Conservation (phyloP, 805 yeast species). For the Candida palmyrensis region DNA sequence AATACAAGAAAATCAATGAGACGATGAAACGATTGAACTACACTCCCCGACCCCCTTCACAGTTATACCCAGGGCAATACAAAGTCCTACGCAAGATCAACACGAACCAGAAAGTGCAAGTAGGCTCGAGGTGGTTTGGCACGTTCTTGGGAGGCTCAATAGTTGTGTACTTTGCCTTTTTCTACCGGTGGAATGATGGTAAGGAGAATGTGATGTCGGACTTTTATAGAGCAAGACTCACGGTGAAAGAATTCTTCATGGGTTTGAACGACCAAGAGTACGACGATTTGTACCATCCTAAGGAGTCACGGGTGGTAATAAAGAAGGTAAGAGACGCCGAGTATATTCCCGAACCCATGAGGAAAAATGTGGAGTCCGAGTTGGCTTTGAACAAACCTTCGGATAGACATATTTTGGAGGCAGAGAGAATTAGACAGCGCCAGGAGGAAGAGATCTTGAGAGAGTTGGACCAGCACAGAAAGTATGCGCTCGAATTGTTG, state of each 20-base stretch:
- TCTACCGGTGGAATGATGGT: slow-evolving; percentile 83
- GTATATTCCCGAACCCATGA: slow-evolving; percentile 36
- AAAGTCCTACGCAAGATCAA: slow-evolving; percentile 61
- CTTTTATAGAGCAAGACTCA: slow-evolving; percentile 58
- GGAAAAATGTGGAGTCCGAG: slow-evolving; percentile 41
- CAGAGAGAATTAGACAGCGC: slow-evolving; percentile 63
- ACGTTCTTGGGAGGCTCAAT: slow-evolving; percentile 45
- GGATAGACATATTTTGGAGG: slow-evolving; percentile 67
- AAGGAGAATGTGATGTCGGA: slow-evolving; percentile 69
- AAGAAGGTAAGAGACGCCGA: slow-evolving; percentile 41
- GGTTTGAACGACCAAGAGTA: slow-evolving; percentile 58
- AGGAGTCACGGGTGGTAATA: slow-evolving; percentile 32
- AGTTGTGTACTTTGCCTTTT: slow-evolving; percentile 58
- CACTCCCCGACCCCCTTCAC: slow-evolving; percentile 73
- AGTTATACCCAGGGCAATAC: slow-evolving; percentile 72
- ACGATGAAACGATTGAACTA: slow-evolving; percentile 72
- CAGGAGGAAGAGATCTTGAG: slow-evolving; percentile 50
- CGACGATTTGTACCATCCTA: slow-evolving; percentile 54
- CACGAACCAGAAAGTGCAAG: slow-evolving; percentile 46
- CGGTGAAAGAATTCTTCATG: slow-evolving; percentile 47
- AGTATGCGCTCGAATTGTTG: slow-evolving; percentile 16
- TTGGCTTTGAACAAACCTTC: slow-evolving; percentile 62
- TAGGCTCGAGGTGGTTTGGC: slow-evolving; percentile 58
- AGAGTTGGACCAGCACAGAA: slow-evolving; percentile 22
- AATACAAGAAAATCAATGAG: slow-evolving; percentile 61